Conservation (phyloP, 1,284 basidiomycete genomes). For the Ganoderma lucidum region DNA sequence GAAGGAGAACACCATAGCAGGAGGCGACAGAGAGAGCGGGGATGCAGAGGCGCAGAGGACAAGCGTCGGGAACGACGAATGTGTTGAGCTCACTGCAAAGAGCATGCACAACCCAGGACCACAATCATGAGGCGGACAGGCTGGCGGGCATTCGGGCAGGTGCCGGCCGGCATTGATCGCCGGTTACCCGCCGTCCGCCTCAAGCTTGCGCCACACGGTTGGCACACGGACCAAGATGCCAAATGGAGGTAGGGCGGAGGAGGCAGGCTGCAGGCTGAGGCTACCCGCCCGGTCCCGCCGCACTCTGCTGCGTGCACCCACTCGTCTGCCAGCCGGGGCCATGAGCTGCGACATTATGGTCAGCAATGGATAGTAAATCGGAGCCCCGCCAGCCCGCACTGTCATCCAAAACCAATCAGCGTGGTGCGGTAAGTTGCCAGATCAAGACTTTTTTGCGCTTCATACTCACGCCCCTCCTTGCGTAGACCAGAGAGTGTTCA, state of each 20-base stretch:
- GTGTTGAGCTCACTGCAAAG: conserved; percentile 29
- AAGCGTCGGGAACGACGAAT: conserved; percentile 22
- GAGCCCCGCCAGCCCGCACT: background rate
- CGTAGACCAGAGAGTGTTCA: background rate
- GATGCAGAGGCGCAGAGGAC: conserved; percentile 13
- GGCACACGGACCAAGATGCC: background rate
- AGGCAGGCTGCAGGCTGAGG: background rate
- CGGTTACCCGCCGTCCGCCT: background rate
- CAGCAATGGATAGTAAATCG: background rate
- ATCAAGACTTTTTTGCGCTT: background rate
- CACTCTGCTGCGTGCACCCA: background rate
- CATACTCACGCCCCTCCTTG: background rate
- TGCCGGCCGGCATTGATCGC: background rate
- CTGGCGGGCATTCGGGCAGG: background rate
- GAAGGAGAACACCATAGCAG: conserved; percentile 58
- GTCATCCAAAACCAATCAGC: background rate
- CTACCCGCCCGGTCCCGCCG: background rate
- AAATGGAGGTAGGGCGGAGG: background rate
- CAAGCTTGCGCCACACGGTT: background rate
- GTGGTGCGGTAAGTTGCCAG: background rate
- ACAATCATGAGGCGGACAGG: background rate
- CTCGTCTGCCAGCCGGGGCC: background rate
- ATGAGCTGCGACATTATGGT: background rate
- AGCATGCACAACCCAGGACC: conserved; percentile 17
- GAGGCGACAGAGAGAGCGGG: conserved; percentile 7